Conservation (phyloP, 2,329 filamentous ascomycete genomes). For the Neocatenulostroma microsporum region DNA sequence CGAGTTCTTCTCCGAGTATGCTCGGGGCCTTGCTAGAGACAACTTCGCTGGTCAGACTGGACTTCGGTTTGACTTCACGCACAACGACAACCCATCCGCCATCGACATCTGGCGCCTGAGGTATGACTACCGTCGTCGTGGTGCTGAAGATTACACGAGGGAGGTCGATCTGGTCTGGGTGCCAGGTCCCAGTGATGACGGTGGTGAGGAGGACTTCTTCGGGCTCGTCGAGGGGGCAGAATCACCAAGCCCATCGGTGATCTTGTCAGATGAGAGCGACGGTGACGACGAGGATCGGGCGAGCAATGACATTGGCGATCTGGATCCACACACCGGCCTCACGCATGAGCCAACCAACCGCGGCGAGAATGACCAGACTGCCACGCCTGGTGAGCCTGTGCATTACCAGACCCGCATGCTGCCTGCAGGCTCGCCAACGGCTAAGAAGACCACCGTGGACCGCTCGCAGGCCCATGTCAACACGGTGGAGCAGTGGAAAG, state of each 20-base stretch:
- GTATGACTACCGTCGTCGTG: background rate
- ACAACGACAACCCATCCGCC: conserved; percentile 9
- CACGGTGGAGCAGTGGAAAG: conserved; percentile 54
- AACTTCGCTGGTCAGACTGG: conserved; percentile 9
- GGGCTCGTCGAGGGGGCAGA: too few relatives aligned
- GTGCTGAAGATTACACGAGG: conserved; percentile 7
- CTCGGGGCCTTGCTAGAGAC: conserved; percentile 4
- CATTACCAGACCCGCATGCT: conserved; percentile 16
- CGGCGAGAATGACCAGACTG: conserved; percentile 14
- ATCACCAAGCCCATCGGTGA: conserved; percentile 1
- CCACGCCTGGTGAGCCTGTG: background rate
- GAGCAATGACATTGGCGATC: conserved; percentile 9
- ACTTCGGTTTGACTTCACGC: conserved; percentile 4
- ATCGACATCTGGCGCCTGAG: conserved; percentile 12
- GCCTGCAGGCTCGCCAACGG: too few relatives aligned
- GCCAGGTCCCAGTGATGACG: too few relatives aligned
- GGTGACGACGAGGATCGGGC: too few relatives aligned
- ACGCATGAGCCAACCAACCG: conserved; percentile 15
- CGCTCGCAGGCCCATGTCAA: conserved; percentile 7
- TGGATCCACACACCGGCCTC: conserved; percentile 10
- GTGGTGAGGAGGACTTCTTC: too few relatives aligned
- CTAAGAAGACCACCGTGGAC: conserved; percentile 15
- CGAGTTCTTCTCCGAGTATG: conserved; percentile 8
- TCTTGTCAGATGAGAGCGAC: too few relatives aligned
- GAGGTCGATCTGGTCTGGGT: conserved; percentile 14